These are phyloP conservation scores for Dactylis glomerata DNA, from an alignment of 176 grass and related monocot species.

Conservation along the genomic window DNA sequence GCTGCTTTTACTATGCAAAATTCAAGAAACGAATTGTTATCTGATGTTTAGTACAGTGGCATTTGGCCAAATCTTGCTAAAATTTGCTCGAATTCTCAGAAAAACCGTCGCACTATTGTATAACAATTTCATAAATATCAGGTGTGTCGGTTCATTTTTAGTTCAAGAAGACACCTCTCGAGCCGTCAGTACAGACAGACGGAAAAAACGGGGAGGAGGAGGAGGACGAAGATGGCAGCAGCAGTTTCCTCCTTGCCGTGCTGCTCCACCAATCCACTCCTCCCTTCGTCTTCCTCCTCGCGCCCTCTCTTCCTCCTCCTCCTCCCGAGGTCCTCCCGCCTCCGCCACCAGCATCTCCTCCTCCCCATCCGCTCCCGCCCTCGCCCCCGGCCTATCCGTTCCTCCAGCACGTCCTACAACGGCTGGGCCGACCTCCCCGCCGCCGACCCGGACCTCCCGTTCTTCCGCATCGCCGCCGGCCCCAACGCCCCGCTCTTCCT, in stretches of 20 bases:
- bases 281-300: neutral
- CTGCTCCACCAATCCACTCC: neutral
- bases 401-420: conserved; percentile 37
- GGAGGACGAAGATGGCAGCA: neutral
- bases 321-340: neutral
- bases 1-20: too few relatives aligned
- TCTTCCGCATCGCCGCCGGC: neutral
- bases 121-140: too few relatives aligned
- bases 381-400: neutral
- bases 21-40: too few relatives aligned
- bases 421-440: conserved; percentile 75
- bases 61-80: too few relatives aligned
- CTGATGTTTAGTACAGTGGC: too few relatives aligned
- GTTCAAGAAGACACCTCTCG: too few relatives aligned
- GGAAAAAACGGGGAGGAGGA: neutral
- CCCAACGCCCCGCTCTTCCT: neutral
- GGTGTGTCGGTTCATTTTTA: too few relatives aligned
- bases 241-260: neutral
- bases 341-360: neutral
- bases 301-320: neutral
- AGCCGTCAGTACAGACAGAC: neutral
- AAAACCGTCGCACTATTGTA: too few relatives aligned
- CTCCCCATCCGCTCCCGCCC: conserved; percentile 2
- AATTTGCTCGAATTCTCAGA: too few relatives aligned
- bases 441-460: conserved; percentile 11